Evolutionary conservation across 352 stramenopile genomes (phyloP).

Genomic region (Globisporangium emineosum): DNA sequence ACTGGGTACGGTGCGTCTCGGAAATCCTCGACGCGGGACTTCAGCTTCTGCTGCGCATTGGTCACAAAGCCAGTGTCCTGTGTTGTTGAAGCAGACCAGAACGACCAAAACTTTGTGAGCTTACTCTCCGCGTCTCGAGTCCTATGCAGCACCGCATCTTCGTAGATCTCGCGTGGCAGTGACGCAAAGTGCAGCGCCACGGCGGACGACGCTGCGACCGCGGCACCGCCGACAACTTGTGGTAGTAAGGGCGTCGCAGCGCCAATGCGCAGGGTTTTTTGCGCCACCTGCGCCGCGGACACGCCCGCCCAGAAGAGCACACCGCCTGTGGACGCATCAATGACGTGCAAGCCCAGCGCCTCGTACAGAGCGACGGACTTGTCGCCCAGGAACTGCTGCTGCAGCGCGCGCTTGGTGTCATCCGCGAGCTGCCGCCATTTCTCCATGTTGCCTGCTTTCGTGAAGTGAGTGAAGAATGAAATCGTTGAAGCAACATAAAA

Average conservation of each 20-base stretch:
- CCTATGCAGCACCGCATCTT: conserved; percentile 24
- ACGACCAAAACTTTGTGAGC: conserved; percentile 15
- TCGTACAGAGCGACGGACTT: conserved; percentile 44
- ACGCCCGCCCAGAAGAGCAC: conserved; percentile 46
- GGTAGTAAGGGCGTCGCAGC: conserved; percentile 46
- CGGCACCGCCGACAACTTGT: conserved; percentile 31
- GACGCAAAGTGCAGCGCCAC: conserved; percentile 49
- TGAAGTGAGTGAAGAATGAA: conserved; percentile 3
- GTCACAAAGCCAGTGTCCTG: neutral
- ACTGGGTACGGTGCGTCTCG: conserved; percentile 49
- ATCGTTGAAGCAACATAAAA: neutral
- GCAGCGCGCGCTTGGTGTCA: conserved; percentile 22
- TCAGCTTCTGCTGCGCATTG: conserved; percentile 22
- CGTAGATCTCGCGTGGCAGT: conserved; percentile 39
- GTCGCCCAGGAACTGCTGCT: conserved; percentile 32
- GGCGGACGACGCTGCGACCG: conserved; percentile 48
- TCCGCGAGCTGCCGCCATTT: conserved; percentile 13
- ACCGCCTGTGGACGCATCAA: conserved; percentile 50
- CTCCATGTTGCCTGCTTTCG: conserved; percentile 8
- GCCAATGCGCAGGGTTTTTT: conserved; percentile 42
- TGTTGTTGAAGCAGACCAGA: neutral
- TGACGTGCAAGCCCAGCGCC: conserved; percentile 30
- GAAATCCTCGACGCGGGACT: conserved; percentile 35
- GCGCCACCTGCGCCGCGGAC: conserved; percentile 39
- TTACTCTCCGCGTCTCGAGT: conserved; percentile 10